phyloP scores from a whole-genome alignment of 352 stramenopile genomes.

The Albugo candida region DNA sequence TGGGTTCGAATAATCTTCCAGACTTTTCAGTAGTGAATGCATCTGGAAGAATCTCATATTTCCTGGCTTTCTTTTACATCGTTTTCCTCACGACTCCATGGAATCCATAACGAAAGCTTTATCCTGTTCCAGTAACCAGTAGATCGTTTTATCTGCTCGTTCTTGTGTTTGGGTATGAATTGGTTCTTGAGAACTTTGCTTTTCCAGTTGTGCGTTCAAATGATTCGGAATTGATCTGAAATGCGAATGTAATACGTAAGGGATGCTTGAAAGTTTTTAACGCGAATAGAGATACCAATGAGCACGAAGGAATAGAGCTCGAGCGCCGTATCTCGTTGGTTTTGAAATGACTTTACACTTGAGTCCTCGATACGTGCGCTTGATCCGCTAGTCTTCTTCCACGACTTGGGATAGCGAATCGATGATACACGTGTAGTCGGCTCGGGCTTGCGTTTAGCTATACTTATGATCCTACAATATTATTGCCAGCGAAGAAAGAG shows the following conservation, averaged over 20 bases:
- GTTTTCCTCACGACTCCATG: conserved; percentile 37
- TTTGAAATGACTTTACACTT: conserved; percentile 10
- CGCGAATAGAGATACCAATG: conserved; percentile 20
- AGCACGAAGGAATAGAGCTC: conserved; percentile 31
- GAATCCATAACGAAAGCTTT: neutral
- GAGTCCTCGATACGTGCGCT: conserved; percentile 1
- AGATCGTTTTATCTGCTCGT: conserved; percentile 1
- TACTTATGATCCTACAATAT: conserved; percentile 28
- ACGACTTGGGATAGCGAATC: conserved; percentile 19
- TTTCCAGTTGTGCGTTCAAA: conserved; percentile 58
- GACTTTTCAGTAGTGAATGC: neutral
- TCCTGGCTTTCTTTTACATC: conserved; percentile 26
- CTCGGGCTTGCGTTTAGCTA: conserved; percentile 16
- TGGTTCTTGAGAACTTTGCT: conserved; percentile 20
- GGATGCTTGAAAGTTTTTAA: conserved; percentile 33
- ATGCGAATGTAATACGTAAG: conserved; percentile 42
- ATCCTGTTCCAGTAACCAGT: neutral
- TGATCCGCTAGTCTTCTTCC: neutral
- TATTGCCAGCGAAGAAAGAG: conserved; percentile 32
- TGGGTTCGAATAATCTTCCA: too few species aligned
- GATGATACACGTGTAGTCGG: conserved; percentile 50
- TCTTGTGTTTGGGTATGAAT: conserved; percentile 9
- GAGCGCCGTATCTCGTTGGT: conserved; percentile 25
- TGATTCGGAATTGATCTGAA: conserved; percentile 33
- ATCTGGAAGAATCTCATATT: neutral